These are phyloP conservation scores for Phytopythium mirpurense DNA, from an alignment of 352 stramenopile species.

Conservation along the genomic window DNA sequence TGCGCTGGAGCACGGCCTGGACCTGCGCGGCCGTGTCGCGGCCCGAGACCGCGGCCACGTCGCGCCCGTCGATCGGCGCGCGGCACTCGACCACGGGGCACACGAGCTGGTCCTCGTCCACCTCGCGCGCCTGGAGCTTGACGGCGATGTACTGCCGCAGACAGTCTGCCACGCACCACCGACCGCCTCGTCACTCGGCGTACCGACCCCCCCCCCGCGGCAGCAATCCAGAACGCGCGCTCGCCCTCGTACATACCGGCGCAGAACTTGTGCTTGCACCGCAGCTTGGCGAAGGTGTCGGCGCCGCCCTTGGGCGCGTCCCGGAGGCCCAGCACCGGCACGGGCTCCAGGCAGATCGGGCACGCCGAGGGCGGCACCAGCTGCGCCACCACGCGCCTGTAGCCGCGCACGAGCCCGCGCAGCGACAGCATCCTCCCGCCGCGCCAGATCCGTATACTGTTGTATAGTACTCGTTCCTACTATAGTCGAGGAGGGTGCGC, in stretches of 20 bases:
- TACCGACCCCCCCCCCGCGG: no score
- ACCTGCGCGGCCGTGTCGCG: constrained; percentile 18
- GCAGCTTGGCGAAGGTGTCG: constrained; percentile 30
- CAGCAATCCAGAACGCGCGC: no score
- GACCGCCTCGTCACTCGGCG: no score
- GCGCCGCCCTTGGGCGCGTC: constrained; percentile 15
- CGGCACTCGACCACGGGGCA: constrained; percentile 58
- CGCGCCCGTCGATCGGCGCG: constrained; percentile 24
- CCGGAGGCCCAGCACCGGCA: constrained; percentile 33
- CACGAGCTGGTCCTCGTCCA: constrained; percentile 66
- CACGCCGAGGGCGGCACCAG: constrained; percentile 32
- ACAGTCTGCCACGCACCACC: constrained; percentile 39
- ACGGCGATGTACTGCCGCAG: constrained; percentile 47
- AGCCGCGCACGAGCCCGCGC: constrained; percentile 42
- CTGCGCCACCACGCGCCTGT: constrained; percentile 43
- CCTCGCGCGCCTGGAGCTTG: constrained; percentile 51
- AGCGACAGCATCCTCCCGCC: constrained; percentile 19
- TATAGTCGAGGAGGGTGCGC: not conserved
- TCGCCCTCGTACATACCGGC: constrained; percentile 22
- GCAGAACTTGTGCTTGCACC: constrained; percentile 59
- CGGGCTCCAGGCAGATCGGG: constrained; percentile 56
- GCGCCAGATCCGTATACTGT: no score
- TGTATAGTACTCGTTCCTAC: no score
- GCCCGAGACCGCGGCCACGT: constrained; percentile 31
- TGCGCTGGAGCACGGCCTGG: constrained; percentile 36